Percentiles rank a stretch among this genome's conserved stretches.
These are phyloP conservation scores for Lizonia empirigonia DNA, from an alignment of 2,329 filamentous ascomycete genomes.

Conservation along the genomic window DNA sequence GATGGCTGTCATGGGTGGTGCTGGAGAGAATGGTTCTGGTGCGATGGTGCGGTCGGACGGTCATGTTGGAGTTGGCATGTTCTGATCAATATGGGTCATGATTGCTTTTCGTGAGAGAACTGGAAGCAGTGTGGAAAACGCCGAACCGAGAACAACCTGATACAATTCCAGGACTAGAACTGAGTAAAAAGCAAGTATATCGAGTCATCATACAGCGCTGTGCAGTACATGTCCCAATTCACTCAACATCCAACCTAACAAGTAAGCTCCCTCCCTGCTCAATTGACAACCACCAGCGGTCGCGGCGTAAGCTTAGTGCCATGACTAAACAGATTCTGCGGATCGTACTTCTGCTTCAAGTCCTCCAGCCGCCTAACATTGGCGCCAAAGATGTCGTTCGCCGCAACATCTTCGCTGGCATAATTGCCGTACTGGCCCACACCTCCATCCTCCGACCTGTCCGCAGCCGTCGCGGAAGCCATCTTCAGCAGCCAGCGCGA, in stretches of 20 bases:
- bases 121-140: too few species aligned
- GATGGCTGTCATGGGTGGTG: too few species aligned
- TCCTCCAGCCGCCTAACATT: conserved; percentile 42
- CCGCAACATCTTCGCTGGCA: conserved; percentile 36
- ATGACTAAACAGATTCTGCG: conserved; percentile 40
- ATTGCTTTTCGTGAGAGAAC: too few species aligned
- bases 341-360: conserved; percentile 45
- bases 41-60: too few species aligned
- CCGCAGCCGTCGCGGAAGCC: conserved; percentile 25
- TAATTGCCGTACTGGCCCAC: conserved; percentile 45
- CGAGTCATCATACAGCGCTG: neutral
- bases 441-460: conserved; percentile 29
- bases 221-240: neutral
- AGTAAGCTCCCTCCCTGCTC: neutral
- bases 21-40: too few species aligned
- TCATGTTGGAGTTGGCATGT: too few species aligned
- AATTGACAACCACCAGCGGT: conserved; percentile 29
- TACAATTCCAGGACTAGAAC: too few species aligned
- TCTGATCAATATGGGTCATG: too few species aligned
- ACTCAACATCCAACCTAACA: neutral
- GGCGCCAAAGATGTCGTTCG: conserved; percentile 38
- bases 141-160: too few species aligned
- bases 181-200: too few species aligned
- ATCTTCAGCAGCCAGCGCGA: conserved; percentile 35
- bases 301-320: conserved; percentile 33